Base-by-base conservation (phyloP, 495 filamentous ascomycete species). In the Apiosordaria backusii region DNA sequence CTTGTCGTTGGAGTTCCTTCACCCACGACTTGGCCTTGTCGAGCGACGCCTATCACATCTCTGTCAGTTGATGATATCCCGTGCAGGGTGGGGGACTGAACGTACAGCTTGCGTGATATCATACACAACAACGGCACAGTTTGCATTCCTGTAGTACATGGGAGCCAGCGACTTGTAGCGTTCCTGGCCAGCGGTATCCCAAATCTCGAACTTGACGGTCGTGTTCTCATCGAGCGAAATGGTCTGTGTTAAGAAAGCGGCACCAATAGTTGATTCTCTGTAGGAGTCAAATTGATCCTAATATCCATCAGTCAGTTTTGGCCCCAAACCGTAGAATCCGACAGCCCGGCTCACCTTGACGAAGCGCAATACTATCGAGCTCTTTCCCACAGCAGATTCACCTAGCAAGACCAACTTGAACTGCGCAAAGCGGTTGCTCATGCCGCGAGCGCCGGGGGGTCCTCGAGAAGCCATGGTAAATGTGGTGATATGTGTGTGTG, bases 231-330 rank as follows among this genome's bases (percentile, higher is more conserved):
- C 95, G 75, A 98, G 87, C 65, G 94, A 91, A 75, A 98, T 98
- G 60, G 95, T 98, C 80, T 99, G 95, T 74, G 95, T 99, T 69
- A 99, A 85, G 87, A 99, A 99, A 68, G 95, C 95, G 67, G 95
- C 95, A 80, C 95, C 95, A 82, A 99, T 99, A 55, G 95, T 99
- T 52, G 93, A 97, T 86, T 99, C 95, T 79, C 95, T 87, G 82
- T 97, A 99, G 76, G 96, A 95, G 83, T 99, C 95, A 80, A 99
- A 99, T 95, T 99, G 95, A 78, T 99, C 95, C 94, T 97, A 69
- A 18, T 52, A 18, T 35, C 18, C 24, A 18, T 15, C 45, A 9
- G 67, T 75, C 63, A 76, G 72, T 55, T 50, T 15, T 45, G 22
- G 24, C 52, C 58, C 27, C 25, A 53, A 59, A 18, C 13, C 27